A percentile compares a stretch with the other conserved stretches of the same genome.
Conservation (phyloP, 352 stramenopile species). For the Salisapilia sapeloensis region DNA sequence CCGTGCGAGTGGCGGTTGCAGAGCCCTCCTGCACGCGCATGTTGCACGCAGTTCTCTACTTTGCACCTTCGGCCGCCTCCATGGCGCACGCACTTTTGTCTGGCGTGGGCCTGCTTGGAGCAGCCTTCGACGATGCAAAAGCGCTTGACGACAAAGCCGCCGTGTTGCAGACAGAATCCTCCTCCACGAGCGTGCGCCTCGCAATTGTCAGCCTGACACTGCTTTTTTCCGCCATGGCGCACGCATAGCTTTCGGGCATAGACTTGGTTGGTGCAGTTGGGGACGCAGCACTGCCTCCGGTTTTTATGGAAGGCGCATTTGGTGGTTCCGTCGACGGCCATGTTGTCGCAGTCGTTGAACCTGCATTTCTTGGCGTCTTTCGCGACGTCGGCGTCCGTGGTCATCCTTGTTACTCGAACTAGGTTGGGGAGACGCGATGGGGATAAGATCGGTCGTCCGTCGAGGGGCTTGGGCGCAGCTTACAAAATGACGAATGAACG, state of each 20-base stretch:
- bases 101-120: conserved; percentile 55
- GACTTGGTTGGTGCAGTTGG: conserved; percentile 73
- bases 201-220: conserved; percentile 58
- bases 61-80: conserved; percentile 51
- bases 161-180: conserved; percentile 61
- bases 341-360: conserved; percentile 72
- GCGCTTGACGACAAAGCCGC: conserved; percentile 66
- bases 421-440: too few relatives aligned
- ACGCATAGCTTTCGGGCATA: conserved; percentile 71
- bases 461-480: too few relatives aligned
- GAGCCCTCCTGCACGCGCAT: conserved; percentile 42
- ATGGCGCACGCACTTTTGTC: conserved; percentile 63
- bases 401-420: too few relatives aligned
- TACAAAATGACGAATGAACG: too few relatives aligned
- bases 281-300: conserved; percentile 54
- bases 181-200: conserved; percentile 53
- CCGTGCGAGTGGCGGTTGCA: conserved; percentile 64
- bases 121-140: conserved; percentile 71
- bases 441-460: too few relatives aligned
- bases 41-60: conserved; percentile 55
- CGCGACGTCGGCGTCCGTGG: too few relatives aligned
- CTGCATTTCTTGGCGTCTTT: conserved; percentile 39
- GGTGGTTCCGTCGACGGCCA: conserved; percentile 43
- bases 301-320: conserved; percentile 79
- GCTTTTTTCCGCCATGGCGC: conserved; percentile 63